Evolutionary conservation across 768 basidiomycete genomes (phyloP).

Genomic region (Lactarius evosmus): DNA sequence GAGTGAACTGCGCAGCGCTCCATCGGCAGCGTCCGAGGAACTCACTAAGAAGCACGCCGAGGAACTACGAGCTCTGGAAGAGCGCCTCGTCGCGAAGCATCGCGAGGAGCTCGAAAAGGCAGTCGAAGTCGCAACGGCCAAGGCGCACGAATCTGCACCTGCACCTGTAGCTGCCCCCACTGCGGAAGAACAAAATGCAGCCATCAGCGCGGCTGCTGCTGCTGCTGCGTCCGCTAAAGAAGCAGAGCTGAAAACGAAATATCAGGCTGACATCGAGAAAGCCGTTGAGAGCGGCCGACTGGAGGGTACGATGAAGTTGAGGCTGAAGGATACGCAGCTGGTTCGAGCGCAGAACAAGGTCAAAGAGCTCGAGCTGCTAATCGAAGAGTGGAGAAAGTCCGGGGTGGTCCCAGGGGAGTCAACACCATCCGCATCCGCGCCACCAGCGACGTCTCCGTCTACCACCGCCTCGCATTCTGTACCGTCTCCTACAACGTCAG

Average conservation of each 20-base stretch:
- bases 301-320: constrained; percentile 58
- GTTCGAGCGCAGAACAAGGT: constrained; percentile 55
- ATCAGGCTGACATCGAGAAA: constrained; percentile 54
- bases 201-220: constrained; percentile 47
- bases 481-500: constrained; percentile 30
- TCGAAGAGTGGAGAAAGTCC: constrained; percentile 52
- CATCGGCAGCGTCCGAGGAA: constrained; percentile 39
- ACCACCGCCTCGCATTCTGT: constrained; percentile 30
- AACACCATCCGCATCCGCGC: constrained; percentile 4
- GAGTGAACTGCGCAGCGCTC: constrained; percentile 38
- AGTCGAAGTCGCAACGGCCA: constrained; percentile 39
- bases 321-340: constrained; percentile 71
- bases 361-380: constrained; percentile 66
- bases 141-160: constrained; percentile 29
- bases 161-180: constrained; percentile 27
- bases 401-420: constrained; percentile 40
- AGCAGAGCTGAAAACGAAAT: constrained; percentile 44
- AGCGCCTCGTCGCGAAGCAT: constrained; percentile 51
- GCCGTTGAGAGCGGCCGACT: constrained; percentile 68
- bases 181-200: constrained; percentile 40
- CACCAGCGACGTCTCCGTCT: constrained; percentile 20
- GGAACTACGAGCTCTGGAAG: constrained; percentile 55
- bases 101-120: constrained; percentile 52
- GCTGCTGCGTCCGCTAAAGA: constrained; percentile 51
- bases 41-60: constrained; percentile 52